Percentiles rank a stretch among this genome's conserved stretches.
Conservation (phyloP, 2,329 filamentous ascomycete species). For the Volutella citrinella region DNA sequence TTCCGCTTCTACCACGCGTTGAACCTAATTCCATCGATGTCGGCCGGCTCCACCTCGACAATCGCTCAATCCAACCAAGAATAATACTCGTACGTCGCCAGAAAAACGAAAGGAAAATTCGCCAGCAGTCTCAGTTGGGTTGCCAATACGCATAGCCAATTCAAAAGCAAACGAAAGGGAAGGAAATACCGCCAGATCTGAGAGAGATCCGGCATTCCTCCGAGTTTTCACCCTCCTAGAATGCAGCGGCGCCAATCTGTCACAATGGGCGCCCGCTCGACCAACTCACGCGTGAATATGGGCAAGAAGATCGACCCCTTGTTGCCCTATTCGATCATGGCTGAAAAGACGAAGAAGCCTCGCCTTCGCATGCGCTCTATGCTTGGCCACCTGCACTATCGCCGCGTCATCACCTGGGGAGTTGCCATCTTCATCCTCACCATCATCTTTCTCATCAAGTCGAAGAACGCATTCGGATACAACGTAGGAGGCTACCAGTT, state of each 20-base stretch:
- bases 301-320: conserved; percentile 31
- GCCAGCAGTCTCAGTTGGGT: not conserved
- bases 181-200: conserved; percentile 11
- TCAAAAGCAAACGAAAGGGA: conserved; percentile 7
- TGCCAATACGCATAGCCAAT: conserved; percentile 8
- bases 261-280: conserved; percentile 33
- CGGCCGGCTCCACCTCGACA: conserved; percentile 24
- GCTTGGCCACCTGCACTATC: conserved; percentile 51
- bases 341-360: conserved; percentile 32
- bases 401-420: conserved; percentile 50
- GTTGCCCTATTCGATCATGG: conserved; percentile 30
- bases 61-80: conserved; percentile 18
- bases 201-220: too few relatives aligned
- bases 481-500: conserved; percentile 21
- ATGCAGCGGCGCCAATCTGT: conserved; percentile 31
- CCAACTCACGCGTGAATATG: conserved; percentile 29
- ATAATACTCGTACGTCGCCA: not conserved
- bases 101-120: conserved; percentile 1
- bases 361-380: conserved; percentile 42
- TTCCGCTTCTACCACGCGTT: conserved; percentile 15
- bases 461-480: conserved; percentile 21
- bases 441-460: conserved; percentile 38
- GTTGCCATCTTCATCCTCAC: conserved; percentile 40
- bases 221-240: conserved; percentile 20
- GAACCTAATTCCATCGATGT: conserved; percentile 23